These are phyloP conservation scores for Opeltia flavorubescens DNA, from an alignment of 495 filamentous ascomycete species.

Conservation along the genomic window DNA sequence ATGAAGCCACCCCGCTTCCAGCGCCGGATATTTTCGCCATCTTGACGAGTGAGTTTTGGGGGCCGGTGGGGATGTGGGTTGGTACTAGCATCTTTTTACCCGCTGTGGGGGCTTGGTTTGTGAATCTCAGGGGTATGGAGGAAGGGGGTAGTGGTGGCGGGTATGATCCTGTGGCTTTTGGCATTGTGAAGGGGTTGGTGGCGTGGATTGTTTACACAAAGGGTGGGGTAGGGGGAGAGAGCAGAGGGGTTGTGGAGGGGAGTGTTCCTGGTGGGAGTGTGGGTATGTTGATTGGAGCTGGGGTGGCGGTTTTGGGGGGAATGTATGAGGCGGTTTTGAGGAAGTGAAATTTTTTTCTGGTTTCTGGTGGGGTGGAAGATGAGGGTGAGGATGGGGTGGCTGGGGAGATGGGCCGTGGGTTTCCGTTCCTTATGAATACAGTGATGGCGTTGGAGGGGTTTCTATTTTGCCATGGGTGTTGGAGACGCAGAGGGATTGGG, in stretches of 20 bases:
- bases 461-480: too few species aligned
- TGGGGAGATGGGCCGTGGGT: too few species aligned
- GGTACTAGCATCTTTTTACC: conserved; percentile 59
- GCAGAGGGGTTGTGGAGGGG: conserved; percentile 43
- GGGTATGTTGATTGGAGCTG: conserved; percentile 57
- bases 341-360: conserved; percentile 31
- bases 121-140: conserved; percentile 51
- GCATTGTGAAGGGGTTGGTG: conserved; percentile 67
- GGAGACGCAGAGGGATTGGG: too few species aligned
- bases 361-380: background rate
- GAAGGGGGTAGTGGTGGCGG: conserved; percentile 15
- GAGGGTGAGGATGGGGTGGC: background rate
- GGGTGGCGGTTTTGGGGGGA: conserved; percentile 52
- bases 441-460: too few species aligned
- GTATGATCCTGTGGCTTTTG: conserved; percentile 79
- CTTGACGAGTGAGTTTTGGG: conserved; percentile 72
- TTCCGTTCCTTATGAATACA: too few species aligned
- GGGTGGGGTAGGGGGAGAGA: conserved; percentile 37
- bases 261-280: conserved; percentile 57
- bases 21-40: conserved; percentile 72
- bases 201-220: conserved; percentile 66
- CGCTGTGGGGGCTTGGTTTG: conserved; percentile 60
- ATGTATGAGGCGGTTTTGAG: conserved; percentile 75
- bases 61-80: conserved; percentile 62
- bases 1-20: conserved; percentile 35